phyloP scores from a whole-genome alignment of 2,329 filamentous ascomycete genomes.

The Lachnellula hyalina region DNA sequence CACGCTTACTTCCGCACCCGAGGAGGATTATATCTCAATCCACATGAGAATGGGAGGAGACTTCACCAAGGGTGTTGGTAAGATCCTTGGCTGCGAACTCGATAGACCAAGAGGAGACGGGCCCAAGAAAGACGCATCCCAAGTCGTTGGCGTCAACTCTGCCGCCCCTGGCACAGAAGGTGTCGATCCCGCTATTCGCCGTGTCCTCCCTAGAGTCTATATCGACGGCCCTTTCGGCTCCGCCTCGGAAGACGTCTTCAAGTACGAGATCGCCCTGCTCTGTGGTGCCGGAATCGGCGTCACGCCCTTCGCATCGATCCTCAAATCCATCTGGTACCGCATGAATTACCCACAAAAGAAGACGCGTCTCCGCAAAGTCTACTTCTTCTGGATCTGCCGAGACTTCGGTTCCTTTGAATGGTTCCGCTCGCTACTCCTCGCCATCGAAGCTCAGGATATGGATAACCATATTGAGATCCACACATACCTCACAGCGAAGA shows the following conservation, averaged over 20 bases:
- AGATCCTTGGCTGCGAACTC: conserved; percentile 70
- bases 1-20: conserved; percentile 78
- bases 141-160: conserved; percentile 63
- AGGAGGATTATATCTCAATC: conserved; percentile 86
- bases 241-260: conserved; percentile 84
- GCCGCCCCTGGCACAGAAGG: conserved; percentile 43
- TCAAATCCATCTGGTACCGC: conserved; percentile 90
- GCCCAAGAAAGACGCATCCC: conserved; percentile 47
- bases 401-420: conserved; percentile 87
- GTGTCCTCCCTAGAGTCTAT: conserved; percentile 73
- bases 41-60: conserved; percentile 80
- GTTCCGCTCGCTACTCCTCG: conserved; percentile 78
- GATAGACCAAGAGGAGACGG: conserved; percentile 46
- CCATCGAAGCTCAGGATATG: conserved; percentile 81
- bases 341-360: conserved; percentile 83
- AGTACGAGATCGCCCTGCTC: conserved; percentile 75
- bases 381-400: conserved; percentile 90
- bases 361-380: conserved; percentile 76
- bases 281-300: conserved; percentile 79
- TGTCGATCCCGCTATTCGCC: conserved; percentile 65
- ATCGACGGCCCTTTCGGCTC: conserved; percentile 82
- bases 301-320: conserved; percentile 79
- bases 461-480: conserved; percentile 84
- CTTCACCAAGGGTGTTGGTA: conserved; percentile 67
- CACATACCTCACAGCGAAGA: conserved; percentile 81